Base-by-base conservation (phyloP, 257 asterid species). In the Salvia rosmarinus region DNA sequence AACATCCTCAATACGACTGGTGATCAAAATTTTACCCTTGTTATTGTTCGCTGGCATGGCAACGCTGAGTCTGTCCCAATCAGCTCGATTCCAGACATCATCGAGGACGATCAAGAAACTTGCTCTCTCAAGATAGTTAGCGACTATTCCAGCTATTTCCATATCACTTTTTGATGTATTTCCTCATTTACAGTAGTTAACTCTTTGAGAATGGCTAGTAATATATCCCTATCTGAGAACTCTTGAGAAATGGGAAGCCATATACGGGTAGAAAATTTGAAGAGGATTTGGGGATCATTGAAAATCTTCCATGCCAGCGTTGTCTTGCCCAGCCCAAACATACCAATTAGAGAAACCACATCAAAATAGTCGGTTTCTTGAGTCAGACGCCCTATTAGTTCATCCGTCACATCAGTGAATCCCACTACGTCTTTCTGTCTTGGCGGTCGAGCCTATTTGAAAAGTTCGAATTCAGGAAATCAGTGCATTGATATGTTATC, bases 321-420 rank as follows among this genome's bases (percentile, higher is more conserved):
- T 0, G 84, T 83, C 75, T 83, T 83, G 52, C 87, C 87, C 0
- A 83, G 70, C 8, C 87, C 87, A 21, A 80, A 80, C 86, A 81
- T 84, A 11, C 88, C 88, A 10, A 79, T 73, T 19, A 84, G 72
- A 10, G 86, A 70, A 68, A 82, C 64, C 32, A 74, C 75, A 16
- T 67, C 82, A 4, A 81, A 61, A 14, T 58, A 11, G 3, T 21
- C 16, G 4, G 80, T 61, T 14, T 79, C 80, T 40, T 75, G 69
- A 0, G 10, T 76, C 54, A 84, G 82, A 43, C 72, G 69, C 1
- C 47, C 51, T 12, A 59, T 76, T 14, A 84, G 39, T 23, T 5
- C 65, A 4, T 30, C 44, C 3, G 79, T 82, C 72, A 78, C 88
- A 5, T 84, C 85, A 9, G 62, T 77, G 13, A 84, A 81, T 5